Percentiles rank a stretch among this genome's conserved stretches.
phyloP scores from a whole-genome alignment of 768 basidiomycete species.

The Lactarius sanguifluus region DNA sequence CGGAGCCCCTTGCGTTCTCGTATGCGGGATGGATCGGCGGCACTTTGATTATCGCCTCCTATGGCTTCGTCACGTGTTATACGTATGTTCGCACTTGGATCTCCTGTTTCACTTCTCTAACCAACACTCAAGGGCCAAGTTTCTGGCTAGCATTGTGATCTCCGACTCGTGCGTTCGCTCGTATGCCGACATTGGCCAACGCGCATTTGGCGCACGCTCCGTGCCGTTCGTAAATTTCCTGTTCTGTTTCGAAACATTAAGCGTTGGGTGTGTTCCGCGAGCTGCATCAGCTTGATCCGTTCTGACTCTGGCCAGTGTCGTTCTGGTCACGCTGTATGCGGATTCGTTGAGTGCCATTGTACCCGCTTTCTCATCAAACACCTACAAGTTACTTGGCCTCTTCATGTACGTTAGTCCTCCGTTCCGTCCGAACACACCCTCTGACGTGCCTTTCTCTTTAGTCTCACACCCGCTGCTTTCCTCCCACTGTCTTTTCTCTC shows the following conservation, averaged over 20 bases:
- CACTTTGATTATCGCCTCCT: conserved; percentile 67
- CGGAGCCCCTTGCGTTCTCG: conserved; percentile 87
- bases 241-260: conserved; percentile 87
- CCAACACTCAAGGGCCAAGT: conserved; percentile 63
- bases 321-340: conserved; percentile 85
- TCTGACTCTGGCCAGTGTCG: conserved; percentile 51
- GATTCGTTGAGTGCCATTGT: conserved; percentile 79
- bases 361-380: conserved; percentile 61
- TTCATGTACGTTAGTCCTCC: conserved; percentile 52
- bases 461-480: conserved; percentile 81
- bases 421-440: neutral
- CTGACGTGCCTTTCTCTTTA: conserved; percentile 35
- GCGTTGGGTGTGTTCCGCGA: conserved; percentile 56
- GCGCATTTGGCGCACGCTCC: conserved; percentile 80
- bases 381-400: conserved; percentile 75
- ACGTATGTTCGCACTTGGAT: conserved; percentile 55
- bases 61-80: conserved; percentile 82
- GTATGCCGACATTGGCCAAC: conserved; percentile 87
- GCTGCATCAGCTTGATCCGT: neutral
- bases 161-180: conserved; percentile 69
- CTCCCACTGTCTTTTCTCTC: conserved; percentile 85
- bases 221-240: conserved; percentile 63
- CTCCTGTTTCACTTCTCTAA: neutral
- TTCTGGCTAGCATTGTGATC: conserved; percentile 75
- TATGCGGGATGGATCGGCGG: conserved; percentile 89